A percentile compares a stretch with the other conserved stretches of the same genome.
These are phyloP conservation scores for Penicillium rolfsii DNA, from an alignment of 2,329 filamentous ascomycete genomes.

Conservation along the genomic window DNA sequence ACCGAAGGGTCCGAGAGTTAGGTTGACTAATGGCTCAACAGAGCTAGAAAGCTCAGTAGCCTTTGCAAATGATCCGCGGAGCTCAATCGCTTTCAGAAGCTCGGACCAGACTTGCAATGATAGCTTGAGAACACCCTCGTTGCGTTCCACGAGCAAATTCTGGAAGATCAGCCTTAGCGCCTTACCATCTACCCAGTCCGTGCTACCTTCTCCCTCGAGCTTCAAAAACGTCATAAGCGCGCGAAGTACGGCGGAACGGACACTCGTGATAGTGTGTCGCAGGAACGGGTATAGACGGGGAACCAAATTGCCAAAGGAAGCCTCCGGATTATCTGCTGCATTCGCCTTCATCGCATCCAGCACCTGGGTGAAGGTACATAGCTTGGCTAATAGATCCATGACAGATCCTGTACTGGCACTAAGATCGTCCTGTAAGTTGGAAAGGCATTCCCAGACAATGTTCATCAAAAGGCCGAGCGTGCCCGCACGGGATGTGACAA, in stretches of 20 bases:
- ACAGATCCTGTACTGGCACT: constrained; percentile 97
- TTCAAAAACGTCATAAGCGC: constrained; percentile 91
- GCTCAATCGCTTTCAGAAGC: constrained; percentile 69
- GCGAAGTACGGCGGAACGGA: constrained; percentile 88
- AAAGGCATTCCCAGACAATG: constrained; percentile 96
- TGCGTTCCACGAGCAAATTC: constrained; percentile 90
- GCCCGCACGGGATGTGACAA: constrained; percentile 79
- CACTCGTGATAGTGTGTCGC: constrained; percentile 94
- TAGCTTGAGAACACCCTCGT: constrained; percentile 76
- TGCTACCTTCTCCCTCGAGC: constrained; percentile 75
- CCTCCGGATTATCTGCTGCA: constrained; percentile 77
- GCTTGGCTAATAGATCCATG: constrained; percentile 94
- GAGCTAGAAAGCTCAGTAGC: constrained; percentile 74
- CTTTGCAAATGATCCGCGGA: constrained; percentile 64
- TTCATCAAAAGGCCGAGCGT: constrained; percentile 82
- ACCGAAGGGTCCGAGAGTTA: constrained; percentile 88
- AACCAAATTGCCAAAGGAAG: constrained; percentile 89
- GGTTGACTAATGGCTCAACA: constrained; percentile 76
- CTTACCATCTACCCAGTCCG: constrained; percentile 90
- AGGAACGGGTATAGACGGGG: constrained; percentile 94
- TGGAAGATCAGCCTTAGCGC: constrained; percentile 89
- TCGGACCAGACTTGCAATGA: constrained; percentile 88
- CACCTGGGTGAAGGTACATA: constrained; percentile 92
- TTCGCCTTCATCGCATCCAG: constrained; percentile 92
- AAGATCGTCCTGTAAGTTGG: constrained; percentile 93